phyloP scores from a whole-genome alignment of 139 green algal species.

The Chloropicon primus region DNA sequence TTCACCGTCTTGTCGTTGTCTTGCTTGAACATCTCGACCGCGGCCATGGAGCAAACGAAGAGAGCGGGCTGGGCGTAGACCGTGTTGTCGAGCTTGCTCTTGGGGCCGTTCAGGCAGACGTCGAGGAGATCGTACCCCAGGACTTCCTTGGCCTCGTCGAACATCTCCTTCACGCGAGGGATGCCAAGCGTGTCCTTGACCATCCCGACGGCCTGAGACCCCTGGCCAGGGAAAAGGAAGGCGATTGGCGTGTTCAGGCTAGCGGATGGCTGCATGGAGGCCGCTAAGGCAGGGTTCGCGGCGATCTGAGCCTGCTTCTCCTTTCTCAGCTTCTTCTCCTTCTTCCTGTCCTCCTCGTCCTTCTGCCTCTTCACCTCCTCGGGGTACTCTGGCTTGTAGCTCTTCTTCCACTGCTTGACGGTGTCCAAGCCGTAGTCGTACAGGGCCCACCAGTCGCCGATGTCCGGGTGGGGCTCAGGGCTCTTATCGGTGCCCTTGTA shows the following conservation, averaged over 20 bases:
- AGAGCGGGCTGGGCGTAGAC: slow-evolving; percentile 57
- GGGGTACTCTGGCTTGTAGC: slow-evolving; percentile 66
- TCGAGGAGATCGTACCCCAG: slow-evolving; percentile 73
- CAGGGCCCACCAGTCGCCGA: slow-evolving; percentile 81
- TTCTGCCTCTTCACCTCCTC: slow-evolving; percentile 13
- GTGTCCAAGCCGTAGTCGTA: slow-evolving; percentile 81
- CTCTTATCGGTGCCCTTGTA: slow-evolving; percentile 53
- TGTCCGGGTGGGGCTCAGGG: slow-evolving; percentile 45
- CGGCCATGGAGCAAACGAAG: slow-evolving; percentile 68
- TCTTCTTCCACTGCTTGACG: slow-evolving; percentile 47
- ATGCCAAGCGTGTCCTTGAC: slow-evolving; percentile 27
- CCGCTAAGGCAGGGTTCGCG: slow-evolving; percentile 4
- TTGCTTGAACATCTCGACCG: slow-evolving; percentile 48
- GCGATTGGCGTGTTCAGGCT: slow-evolving; percentile 26
- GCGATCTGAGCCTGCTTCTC: slow-evolving; percentile 23
- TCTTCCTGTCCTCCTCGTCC: slow-evolving; percentile 2
- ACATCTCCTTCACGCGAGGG: slow-evolving; percentile 65
- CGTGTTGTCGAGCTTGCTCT: slow-evolving; percentile 75
- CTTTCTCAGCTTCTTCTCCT: slow-evolving; percentile 32
- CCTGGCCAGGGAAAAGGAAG: slow-evolving; percentile 85
- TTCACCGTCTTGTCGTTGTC: slow-evolving; percentile 32
- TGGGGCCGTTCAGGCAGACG: slow-evolving; percentile 46
- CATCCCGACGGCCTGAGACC: slow-evolving; percentile 80
- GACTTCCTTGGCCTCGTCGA: slow-evolving; percentile 48
- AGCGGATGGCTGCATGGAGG: neutral